These are phyloP conservation scores for Boletus putidus DNA, from an alignment of 1,284 basidiomycete species.

Conservation along the genomic window DNA sequence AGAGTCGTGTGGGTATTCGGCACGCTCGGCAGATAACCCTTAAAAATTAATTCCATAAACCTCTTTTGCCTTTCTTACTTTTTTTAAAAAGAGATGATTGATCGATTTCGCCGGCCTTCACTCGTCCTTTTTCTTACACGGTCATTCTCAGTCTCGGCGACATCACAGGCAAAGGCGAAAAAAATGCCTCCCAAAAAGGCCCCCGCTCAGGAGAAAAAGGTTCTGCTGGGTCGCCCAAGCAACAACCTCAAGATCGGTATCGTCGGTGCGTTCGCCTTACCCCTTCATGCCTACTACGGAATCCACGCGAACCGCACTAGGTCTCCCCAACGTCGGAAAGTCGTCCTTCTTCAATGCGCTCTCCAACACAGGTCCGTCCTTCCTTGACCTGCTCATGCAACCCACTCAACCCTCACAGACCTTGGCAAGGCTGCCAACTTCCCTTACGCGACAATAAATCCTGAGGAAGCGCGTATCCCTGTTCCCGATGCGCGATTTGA, in stretches of 20 bases:
- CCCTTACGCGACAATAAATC: slow-evolving; percentile 96
- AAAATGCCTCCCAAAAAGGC: slow-evolving; percentile 90
- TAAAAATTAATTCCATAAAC: slow-evolving; percentile 7
- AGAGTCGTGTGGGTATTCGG: slow-evolving; percentile 10
- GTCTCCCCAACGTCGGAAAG: slow-evolving; percentile 93
- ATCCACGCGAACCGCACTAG: slow-evolving; percentile 41
- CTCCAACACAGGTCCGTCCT: slow-evolving; percentile 75
- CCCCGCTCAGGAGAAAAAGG: slow-evolving; percentile 75
- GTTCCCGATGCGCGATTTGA: slow-evolving; percentile 97
- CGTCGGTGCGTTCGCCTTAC: slow-evolving; percentile 68
- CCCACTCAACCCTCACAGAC: slow-evolving; percentile 49
- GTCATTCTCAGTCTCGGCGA: slow-evolving; percentile 25
- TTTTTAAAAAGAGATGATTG: slow-evolving; percentile 34
- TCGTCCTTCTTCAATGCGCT: slow-evolving; percentile 95
- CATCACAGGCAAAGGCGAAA: slow-evolving; percentile 44
- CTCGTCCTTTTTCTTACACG: slow-evolving; percentile 20
- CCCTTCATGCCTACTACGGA: slow-evolving; percentile 15
- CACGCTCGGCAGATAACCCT: slow-evolving; percentile 30
- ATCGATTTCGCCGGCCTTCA: slow-evolving; percentile 38
- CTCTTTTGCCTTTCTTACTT: background rate
- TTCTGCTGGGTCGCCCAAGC: slow-evolving; percentile 82
- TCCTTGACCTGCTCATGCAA: background rate
- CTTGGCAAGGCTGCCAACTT: slow-evolving; percentile 99
- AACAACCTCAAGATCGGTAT: slow-evolving; percentile 97
- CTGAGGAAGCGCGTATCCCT: slow-evolving; percentile 90